Evolutionary conservation across 495 filamentous ascomycete species (phyloP).

Genomic region (Penicillium daleae): DNA sequence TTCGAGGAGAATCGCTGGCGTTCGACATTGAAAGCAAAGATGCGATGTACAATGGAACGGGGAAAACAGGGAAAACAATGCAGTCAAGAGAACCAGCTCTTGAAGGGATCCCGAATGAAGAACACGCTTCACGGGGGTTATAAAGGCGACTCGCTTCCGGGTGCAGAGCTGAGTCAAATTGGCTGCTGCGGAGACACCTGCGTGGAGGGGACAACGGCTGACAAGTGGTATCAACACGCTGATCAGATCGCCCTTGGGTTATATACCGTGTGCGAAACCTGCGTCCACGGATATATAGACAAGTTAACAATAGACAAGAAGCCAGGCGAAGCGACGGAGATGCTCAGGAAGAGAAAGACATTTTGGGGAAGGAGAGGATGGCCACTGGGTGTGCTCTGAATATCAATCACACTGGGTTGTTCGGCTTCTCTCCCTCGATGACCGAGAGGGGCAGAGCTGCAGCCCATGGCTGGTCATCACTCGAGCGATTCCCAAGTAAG

Average conservation of each 20-base stretch:
- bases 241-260: conserved; percentile 27
- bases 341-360: conserved; percentile 24
- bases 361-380: conserved; percentile 16
- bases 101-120: conserved; percentile 9
- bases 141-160: conserved; percentile 7
- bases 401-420: conserved; percentile 39
- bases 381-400: conserved; percentile 33
- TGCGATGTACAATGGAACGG: conserved; percentile 6
- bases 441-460: conserved; percentile 26
- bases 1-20: conserved; percentile 36
- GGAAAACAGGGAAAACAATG: conserved; percentile 18
- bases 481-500: conserved; percentile 33
- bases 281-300: conserved; percentile 37
- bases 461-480: conserved; percentile 31
- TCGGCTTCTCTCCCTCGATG: conserved; percentile 8
- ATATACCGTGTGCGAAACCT: conserved; percentile 38
- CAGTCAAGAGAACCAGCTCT: conserved; percentile 47
- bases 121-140: conserved; percentile 8
- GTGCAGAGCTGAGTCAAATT: conserved; percentile 19
- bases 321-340: conserved; percentile 19
- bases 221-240: conserved; percentile 24
- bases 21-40: conserved; percentile 29
- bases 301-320: conserved; percentile 18
- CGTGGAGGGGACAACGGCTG: conserved; percentile 26
- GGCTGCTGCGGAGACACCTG: conserved; percentile 18